Base-by-base conservation (phyloP, 805 yeast genomes). In the Nadsonia fulvescens region DNA sequence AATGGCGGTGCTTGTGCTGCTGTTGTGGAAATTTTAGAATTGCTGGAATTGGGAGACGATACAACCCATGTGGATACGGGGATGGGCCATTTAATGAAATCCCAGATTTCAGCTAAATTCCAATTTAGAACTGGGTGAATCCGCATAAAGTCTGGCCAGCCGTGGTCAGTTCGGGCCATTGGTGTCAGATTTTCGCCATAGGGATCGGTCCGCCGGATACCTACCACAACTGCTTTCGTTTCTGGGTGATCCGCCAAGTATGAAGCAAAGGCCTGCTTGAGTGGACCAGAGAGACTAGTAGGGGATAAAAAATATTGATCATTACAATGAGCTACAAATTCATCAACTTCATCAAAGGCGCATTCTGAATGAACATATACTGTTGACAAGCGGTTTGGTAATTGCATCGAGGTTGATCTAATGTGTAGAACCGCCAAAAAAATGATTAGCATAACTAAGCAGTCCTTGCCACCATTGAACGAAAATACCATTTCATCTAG, bases 391-490 rank as follows among this genome's bases (percentile, higher is more conserved):
- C n/a, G n/a, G n/a, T n/a, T n/a, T n/a, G n/a, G n/a, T n/a, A n/a
- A n/a, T n/a, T n/a, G n/a, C n/a, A n/a, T n/a, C n/a, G n/a, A n/a
- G n/a, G n/a, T n/a, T n/a, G n/a, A n/a, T n/a, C n/a, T n/a, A n/a
- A 49, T 37, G 22, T 37, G 30, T 29, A 49, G 53, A 12, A 65
- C 66, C 2, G 89, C 72, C 27, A 83, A 51, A 28, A 78, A 67
- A 4, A 89, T 43, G 9, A 81, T 55, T 29, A 89, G 59, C 74
- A 86, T 69, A 16, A 83, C 95, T 24, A 83, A 64, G 41, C 96
- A 89, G 51, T 89, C 98, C 44, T 89, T 89, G 2, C 98, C 98
- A 7, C 98, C 98, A 45, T 89, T 89, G 48, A 75, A 89, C 2
- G 93, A 76, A 8, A 89, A 58, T 1, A 95, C 74, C 8, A 49